Evolutionary conservation across 768 basidiomycete species (phyloP).

Genomic region (Tulasnella sp.): DNA sequence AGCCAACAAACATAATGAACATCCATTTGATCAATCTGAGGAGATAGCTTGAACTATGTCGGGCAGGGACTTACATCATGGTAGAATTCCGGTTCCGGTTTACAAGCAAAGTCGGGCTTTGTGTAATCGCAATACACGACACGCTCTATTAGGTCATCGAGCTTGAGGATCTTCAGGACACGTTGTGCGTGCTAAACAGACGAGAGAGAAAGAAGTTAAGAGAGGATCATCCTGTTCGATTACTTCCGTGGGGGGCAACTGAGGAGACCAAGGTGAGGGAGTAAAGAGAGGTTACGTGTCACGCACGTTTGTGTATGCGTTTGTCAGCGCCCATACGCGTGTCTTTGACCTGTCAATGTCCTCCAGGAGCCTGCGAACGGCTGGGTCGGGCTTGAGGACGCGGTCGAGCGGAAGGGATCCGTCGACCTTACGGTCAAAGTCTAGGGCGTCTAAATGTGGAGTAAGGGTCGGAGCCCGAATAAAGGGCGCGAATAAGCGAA

Average conservation of each 20-base stretch:
- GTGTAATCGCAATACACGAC: constrained; percentile 72
- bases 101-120: constrained; percentile 57
- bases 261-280: not conserved
- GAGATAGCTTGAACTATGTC: too few species aligned
- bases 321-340: constrained; percentile 78
- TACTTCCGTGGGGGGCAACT: not conserved
- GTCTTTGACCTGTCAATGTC: constrained; percentile 69
- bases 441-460: constrained; percentile 54
- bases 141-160: constrained; percentile 62
- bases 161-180: constrained; percentile 59
- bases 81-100: constrained; percentile 69
- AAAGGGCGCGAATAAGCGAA: not conserved
- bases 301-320: constrained; percentile 64
- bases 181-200: constrained; percentile 60
- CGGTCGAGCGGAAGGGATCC: constrained; percentile 72
- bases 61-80: constrained; percentile 34
- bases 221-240: not conserved
- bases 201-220: too few species aligned
- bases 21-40: not conserved
- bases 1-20: constrained; percentile 12
- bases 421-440: constrained; percentile 77
- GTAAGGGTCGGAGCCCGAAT: constrained; percentile 3
- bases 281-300: not conserved
- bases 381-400: constrained; percentile 56
- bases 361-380: constrained; percentile 52